Evolutionary conservation across 345 rosid genomes (phyloP), one percentile per base, ranked within the genome.

Genomic region (Anastatica hierochuntica): DNA sequence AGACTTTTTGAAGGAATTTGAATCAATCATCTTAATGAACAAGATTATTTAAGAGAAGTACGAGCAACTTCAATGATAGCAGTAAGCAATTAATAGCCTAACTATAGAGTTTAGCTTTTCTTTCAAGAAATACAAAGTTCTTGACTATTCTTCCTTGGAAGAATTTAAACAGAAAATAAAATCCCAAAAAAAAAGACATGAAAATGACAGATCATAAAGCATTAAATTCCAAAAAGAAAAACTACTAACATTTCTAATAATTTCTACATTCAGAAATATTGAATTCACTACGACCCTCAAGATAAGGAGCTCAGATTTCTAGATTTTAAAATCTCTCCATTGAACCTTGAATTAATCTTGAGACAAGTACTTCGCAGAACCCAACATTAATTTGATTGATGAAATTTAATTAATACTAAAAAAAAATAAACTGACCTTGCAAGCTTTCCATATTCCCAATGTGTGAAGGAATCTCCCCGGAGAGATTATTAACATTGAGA

Each of bases 401-500:
- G 24, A 21, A 21, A 5, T 21, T 2, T 21, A 21, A 21, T 5
- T 21, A 21, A 21, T n/a, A n/a, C n/a, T n/a, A n/a, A n/a, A n/a
- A n/a, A n/a, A n/a, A 21, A 21, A 21, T 2, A 21, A 2, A 70
- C 84, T 12, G 29, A 90, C 98, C 98, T 80, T 84, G 85, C 70
- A 90, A 73, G 76, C 56, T 72, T 47, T 60, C 49, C 66, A 90
- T 76, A 62, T 62, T 63, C 45, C 82, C 87, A 66, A 84, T 67
- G 79, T 76, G 76, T 8, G 73, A 24, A 30, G 98, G 96, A 45
- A 90, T 87, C 36, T 67, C 70, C 1, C 96, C 95, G 12, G 89
- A 80, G 43, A 90, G 80, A 56, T 79, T 80, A 57, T 90, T 90
- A 51, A 90, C 85, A 69, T 90, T 90, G 37, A 90, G 76, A 55